Percentiles rank a stretch among this genome's conserved stretches.
phyloP scores from a whole-genome alignment of 768 basidiomycete genomes.

The Austroboletus festivus region DNA sequence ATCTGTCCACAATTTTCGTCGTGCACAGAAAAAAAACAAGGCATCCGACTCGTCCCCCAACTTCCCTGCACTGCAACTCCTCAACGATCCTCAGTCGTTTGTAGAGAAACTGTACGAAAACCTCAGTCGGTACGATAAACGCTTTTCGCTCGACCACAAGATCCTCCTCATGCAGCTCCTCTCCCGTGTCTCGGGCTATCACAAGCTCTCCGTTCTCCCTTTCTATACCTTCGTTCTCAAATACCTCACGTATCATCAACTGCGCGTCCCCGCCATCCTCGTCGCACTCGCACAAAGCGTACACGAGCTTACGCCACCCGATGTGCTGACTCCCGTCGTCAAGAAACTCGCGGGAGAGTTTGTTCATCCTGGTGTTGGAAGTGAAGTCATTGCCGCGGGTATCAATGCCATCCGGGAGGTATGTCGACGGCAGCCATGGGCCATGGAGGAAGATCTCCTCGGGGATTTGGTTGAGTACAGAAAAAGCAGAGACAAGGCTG shows the following conservation, averaged over 20 bases:
- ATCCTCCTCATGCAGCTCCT: constrained; percentile 96
- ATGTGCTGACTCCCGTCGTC: constrained; percentile 84
- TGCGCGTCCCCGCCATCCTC: constrained; percentile 89
- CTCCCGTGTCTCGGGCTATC: constrained; percentile 87
- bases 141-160: constrained; percentile 96
- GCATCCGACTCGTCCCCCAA: constrained; percentile 47
- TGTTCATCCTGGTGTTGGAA: constrained; percentile 93
- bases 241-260: constrained; percentile 89
- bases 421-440: constrained; percentile 92
- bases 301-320: constrained; percentile 93
- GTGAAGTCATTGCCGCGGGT: constrained; percentile 95
- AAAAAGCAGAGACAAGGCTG: constrained; percentile 93
- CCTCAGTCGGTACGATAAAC: constrained; percentile 83
- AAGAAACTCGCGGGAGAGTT: constrained; percentile 93
- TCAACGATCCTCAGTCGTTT: constrained; percentile 95
- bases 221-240: constrained; percentile 97
- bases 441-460: constrained; percentile 92
- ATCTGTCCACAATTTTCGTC: constrained; percentile 28
- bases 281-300: constrained; percentile 92
- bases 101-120: constrained; percentile 89
- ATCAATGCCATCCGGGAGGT: constrained; percentile 93
- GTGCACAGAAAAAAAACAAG: constrained; percentile 36
- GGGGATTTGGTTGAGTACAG: constrained; percentile 92
- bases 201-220: constrained; percentile 88
- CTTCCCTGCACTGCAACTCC: constrained; percentile 88